These are phyloP conservation scores for Kwoniella sp. DNA, from an alignment of 768 basidiomycete genomes.

Conservation along the genomic window DNA sequence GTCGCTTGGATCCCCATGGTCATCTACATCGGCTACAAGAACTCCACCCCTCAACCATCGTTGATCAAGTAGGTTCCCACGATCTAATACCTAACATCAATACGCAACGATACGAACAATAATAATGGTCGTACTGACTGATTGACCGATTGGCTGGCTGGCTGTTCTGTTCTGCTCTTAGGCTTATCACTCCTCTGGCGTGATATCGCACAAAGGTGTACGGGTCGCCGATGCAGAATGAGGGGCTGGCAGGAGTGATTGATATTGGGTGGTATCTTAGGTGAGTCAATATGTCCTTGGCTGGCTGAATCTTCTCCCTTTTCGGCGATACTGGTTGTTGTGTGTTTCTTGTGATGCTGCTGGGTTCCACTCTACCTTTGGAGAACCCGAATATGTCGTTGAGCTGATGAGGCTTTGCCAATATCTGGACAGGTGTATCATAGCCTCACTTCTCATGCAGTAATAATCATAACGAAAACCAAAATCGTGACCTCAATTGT, in stretches of 20 bases:
- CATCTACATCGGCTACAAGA: slow-evolving; percentile 90
- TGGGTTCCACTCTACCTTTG: no score
- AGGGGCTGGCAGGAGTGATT: no score
- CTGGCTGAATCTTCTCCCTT: neutral
- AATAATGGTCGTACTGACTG: no score
- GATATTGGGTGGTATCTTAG: neutral
- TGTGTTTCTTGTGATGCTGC: no score
- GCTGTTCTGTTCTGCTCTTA: slow-evolving; percentile 50
- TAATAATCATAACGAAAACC: slow-evolving; percentile 11
- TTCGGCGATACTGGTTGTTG: no score
- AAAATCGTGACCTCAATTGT: neutral
- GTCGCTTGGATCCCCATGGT: slow-evolving; percentile 97
- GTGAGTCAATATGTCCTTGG: no score
- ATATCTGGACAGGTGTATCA: slow-evolving; percentile 13
- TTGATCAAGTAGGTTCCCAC: slow-evolving; percentile 72
- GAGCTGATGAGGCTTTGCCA: no score
- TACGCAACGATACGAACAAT: no score
- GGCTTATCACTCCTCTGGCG: slow-evolving; percentile 91
- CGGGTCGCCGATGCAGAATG: neutral
- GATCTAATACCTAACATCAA: no score
- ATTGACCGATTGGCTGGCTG: no score
- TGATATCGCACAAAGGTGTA: slow-evolving; percentile 59
- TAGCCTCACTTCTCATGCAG: slow-evolving; percentile 30
- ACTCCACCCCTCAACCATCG: slow-evolving; percentile 90
- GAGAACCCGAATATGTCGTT: no score